A percentile compares a stretch with the other conserved stretches of the same genome.
phyloP scores from a whole-genome alignment of 2,329 filamentous ascomycete genomes.

The Paraphoma chrysanthemicola region DNA sequence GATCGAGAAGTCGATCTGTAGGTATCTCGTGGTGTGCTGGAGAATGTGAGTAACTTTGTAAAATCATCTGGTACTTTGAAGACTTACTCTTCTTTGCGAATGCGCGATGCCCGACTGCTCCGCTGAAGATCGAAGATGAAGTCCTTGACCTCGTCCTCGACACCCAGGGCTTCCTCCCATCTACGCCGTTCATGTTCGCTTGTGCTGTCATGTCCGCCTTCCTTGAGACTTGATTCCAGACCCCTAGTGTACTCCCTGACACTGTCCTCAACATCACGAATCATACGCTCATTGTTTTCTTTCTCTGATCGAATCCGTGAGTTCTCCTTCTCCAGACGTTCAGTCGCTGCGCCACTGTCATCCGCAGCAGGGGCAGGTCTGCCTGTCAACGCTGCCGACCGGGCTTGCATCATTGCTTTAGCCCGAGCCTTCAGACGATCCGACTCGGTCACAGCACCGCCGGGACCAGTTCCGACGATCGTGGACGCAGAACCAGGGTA shows the following conservation, averaged over 20 bases:
- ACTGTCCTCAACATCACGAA: slow-evolving; percentile 94
- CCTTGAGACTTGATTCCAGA: slow-evolving; percentile 86
- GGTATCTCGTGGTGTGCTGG: slow-evolving; percentile 38
- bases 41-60: slow-evolving; percentile 14
- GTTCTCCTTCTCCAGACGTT: slow-evolving; percentile 87
- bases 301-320: slow-evolving; percentile 81
- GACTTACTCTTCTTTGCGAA: slow-evolving; percentile 67
- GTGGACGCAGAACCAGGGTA: slow-evolving; percentile 80
- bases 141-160: slow-evolving; percentile 95
- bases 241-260: slow-evolving; percentile 85
- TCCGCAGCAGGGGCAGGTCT: slow-evolving; percentile 74
- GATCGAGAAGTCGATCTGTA: slow-evolving; percentile 50
- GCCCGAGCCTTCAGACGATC: slow-evolving; percentile 94
- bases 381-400: slow-evolving; percentile 89
- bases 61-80: background rate
- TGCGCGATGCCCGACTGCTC: slow-evolving; percentile 76
- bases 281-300: slow-evolving; percentile 96
- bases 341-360: slow-evolving; percentile 79
- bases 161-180: slow-evolving; percentile 95
- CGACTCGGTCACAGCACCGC: slow-evolving; percentile 87
- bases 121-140: slow-evolving; percentile 97
- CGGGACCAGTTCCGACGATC: slow-evolving; percentile 91
- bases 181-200: slow-evolving; percentile 89
- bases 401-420: slow-evolving; percentile 98
- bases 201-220: slow-evolving; percentile 74